Percentiles rank a stretch among this genome's conserved stretches.
These are phyloP conservation scores for Penicillium daleae DNA, from an alignment of 495 filamentous ascomycete species.

Conservation along the genomic window DNA sequence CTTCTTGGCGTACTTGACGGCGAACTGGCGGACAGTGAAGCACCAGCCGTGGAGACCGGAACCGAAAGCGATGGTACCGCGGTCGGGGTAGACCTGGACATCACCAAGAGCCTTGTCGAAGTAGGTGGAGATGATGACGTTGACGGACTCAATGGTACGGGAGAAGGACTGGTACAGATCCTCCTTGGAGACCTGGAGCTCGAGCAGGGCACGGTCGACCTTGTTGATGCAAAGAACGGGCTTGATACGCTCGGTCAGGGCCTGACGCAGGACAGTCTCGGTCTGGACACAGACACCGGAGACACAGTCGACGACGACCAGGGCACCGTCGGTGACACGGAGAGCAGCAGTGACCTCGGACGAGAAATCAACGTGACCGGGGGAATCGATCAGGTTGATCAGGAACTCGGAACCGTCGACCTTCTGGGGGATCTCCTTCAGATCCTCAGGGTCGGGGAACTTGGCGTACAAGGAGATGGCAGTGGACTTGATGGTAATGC, in stretches of 20 bases:
- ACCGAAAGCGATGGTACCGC: constrained; percentile 97
- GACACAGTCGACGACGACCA: constrained; percentile 99
- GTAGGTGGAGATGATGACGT: constrained; percentile 99
- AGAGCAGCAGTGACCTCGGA: constrained; percentile 99
- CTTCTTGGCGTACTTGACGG: constrained; percentile 96
- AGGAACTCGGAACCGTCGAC: constrained; percentile 92
- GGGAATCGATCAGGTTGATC: constrained; percentile 99
- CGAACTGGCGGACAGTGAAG: constrained; percentile 99
- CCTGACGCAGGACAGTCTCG: constrained; percentile 98
- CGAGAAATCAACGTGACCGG: constrained; percentile 99
- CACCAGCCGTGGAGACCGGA: constrained; percentile 99
- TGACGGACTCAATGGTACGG: constrained; percentile 98
- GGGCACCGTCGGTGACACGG: constrained; percentile 98
- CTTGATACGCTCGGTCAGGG: constrained; percentile 99
- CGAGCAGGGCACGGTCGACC: constrained; percentile 98
- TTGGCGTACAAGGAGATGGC: constrained; percentile 97
- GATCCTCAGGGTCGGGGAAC: constrained; percentile 78
- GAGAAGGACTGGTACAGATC: constrained; percentile 99
- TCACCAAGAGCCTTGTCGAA: constrained; percentile 96
- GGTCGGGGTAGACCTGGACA: constrained; percentile 95
- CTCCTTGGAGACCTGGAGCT: constrained; percentile 97
- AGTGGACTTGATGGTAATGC: constrained; percentile 99
- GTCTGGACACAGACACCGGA: constrained; percentile 99
- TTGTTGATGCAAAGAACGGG: constrained; percentile 99
- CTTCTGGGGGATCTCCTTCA: constrained; percentile 93